phyloP scores from a whole-genome alignment of 2,329 filamentous ascomycete species.

The Nigrograna mackinnonii region DNA sequence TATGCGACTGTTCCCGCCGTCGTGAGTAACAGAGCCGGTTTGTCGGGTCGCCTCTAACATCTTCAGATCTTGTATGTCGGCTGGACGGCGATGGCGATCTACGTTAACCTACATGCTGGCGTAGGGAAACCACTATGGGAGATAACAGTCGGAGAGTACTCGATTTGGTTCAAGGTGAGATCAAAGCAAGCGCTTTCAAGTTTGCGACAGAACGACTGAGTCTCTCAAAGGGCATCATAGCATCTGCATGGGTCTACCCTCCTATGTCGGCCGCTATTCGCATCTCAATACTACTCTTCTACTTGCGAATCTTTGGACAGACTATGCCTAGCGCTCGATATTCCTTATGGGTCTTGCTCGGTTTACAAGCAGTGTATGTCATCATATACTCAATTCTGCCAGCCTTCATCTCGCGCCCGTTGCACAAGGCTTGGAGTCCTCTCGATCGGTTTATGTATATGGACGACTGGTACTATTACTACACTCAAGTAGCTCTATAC shows the following conservation, averaged over 20 bases:
- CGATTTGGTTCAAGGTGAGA: constrained; percentile 17
- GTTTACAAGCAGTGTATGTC: constrained; percentile 20
- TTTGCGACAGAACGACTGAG: not conserved
- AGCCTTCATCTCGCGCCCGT: constrained; percentile 20
- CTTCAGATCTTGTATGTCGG: not conserved
- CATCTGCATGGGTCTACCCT: constrained; percentile 22
- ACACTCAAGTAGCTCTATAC: constrained; percentile 19
- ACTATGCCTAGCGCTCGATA: constrained; percentile 1
- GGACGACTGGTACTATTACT: constrained; percentile 20
- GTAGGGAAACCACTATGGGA: constrained; percentile 27
- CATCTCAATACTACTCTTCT: constrained; percentile 25
- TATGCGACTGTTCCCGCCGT: not conserved
- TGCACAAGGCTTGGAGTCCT: constrained; percentile 17
- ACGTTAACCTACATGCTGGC: constrained; percentile 17
- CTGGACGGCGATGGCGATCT: not conserved
- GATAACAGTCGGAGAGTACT: constrained; percentile 22
- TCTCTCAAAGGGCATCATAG: constrained; percentile 14
- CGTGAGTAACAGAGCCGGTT: not conserved
- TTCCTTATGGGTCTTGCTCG: constrained; percentile 12
- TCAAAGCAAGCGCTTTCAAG: not conserved
- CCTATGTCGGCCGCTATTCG: constrained; percentile 20
- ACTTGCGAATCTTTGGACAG: constrained; percentile 20
- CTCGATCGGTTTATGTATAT: constrained; percentile 17
- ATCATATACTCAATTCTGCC: constrained; percentile 23
- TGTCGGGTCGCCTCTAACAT: not conserved